Percentiles rank a stretch among this genome's conserved stretches.
Evolutionary conservation across 202 grass and related monocot genomes (phyloP).

Genomic region (Panicum hallii): DNA sequence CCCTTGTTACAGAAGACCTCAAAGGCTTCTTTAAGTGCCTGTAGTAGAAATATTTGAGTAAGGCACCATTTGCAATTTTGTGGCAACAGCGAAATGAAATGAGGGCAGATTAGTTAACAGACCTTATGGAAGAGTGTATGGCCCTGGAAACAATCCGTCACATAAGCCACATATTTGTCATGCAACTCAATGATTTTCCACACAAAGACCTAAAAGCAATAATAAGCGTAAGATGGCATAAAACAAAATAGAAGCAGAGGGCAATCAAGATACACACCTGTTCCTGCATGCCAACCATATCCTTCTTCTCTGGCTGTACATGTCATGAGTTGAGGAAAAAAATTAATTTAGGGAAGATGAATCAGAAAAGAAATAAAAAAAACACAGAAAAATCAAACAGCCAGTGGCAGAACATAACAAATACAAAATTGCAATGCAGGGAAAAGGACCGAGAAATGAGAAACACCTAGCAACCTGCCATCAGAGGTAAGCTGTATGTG

Average conservation of each 20-base stretch:
- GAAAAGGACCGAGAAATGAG: background rate
- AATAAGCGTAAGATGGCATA: slow-evolving; percentile 16
- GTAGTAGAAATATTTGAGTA: slow-evolving; percentile 25
- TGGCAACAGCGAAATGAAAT: slow-evolving; percentile 7
- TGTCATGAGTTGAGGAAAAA: background rate
- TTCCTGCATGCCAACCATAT: slow-evolving; percentile 87
- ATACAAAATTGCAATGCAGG: background rate
- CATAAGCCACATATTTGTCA: slow-evolving; percentile 94
- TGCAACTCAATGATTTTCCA: slow-evolving; percentile 98
- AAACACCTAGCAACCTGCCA: background rate
- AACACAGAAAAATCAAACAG: slow-evolving; percentile 16
- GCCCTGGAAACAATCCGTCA: slow-evolving; percentile 91
- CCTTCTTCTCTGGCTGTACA: slow-evolving; percentile 84
- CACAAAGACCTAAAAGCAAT: slow-evolving; percentile 79
- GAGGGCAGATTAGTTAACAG: slow-evolving; percentile 7
- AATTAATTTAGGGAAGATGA: background rate
- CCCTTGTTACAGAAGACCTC: slow-evolving; percentile 98
- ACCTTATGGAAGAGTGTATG: slow-evolving; percentile 99
- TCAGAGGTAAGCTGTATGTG: background rate
- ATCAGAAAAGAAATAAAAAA: slow-evolving; percentile 24
- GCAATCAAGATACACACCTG: slow-evolving; percentile 66
- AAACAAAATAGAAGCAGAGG: background rate
- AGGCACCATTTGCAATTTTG: slow-evolving; percentile 14
- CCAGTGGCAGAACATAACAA: background rate
- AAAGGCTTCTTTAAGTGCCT: slow-evolving; percentile 97